Evolutionary conservation across 1,284 basidiomycete species (phyloP).

Genomic region (Cryptococcus amylolentus): DNA sequence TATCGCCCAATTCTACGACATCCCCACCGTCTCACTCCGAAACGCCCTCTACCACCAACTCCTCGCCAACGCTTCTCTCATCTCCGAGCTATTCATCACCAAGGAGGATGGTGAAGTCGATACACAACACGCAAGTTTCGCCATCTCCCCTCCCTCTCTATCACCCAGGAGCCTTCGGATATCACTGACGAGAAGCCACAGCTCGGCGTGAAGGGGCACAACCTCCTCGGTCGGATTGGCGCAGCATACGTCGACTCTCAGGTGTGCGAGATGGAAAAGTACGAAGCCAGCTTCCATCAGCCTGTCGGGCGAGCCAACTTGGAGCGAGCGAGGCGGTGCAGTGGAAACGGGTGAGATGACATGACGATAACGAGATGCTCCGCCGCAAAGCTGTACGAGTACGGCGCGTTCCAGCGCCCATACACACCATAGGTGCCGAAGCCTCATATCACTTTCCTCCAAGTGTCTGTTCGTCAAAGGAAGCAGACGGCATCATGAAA

Average conservation of each 20-base stretch:
- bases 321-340: too few relatives aligned
- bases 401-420: too few relatives aligned
- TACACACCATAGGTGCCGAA: too few relatives aligned
- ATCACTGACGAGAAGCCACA: constrained; percentile 5
- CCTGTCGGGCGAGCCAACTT: too few relatives aligned
- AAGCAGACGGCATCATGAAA: too few relatives aligned
- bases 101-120: background rate
- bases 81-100: background rate
- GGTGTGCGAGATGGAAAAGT: constrained; percentile 38
- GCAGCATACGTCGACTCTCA: constrained; percentile 40
- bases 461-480: too few relatives aligned
- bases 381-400: too few relatives aligned
- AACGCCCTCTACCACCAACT: constrained; percentile 22
- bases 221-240: constrained; percentile 30
- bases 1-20: constrained; percentile 40
- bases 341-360: too few relatives aligned
- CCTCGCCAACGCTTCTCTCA: background rate
- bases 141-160: background rate
- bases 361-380: too few relatives aligned
- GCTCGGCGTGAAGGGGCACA: constrained; percentile 28
- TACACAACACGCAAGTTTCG: background rate
- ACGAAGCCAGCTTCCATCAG: constrained; percentile 16
- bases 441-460: too few relatives aligned
- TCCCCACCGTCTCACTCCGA: constrained; percentile 36
- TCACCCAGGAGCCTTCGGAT: background rate